Percentiles rank a stretch among this genome's conserved stretches.
phyloP scores from a whole-genome alignment of 176 grass and related monocot genomes.

The Melocanna baccifera region DNA sequence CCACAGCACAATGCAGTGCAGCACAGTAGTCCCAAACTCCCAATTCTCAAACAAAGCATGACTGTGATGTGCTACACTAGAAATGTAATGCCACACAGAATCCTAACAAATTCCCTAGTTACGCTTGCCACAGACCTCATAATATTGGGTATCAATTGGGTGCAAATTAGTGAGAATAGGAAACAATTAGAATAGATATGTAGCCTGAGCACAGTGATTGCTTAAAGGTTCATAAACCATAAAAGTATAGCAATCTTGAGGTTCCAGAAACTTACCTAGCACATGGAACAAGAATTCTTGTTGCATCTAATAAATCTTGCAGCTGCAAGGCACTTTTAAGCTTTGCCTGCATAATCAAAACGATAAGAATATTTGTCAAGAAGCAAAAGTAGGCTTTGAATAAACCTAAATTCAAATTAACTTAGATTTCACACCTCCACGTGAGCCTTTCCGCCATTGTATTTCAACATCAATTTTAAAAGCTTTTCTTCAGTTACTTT shows the following conservation, averaged over 20 bases:
- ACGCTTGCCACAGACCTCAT: constrained; percentile 7
- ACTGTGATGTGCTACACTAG: not conserved
- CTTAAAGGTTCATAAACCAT: constrained; percentile 26
- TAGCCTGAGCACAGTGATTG: not conserved
- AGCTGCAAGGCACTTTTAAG: constrained; percentile 94
- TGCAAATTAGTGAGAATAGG: not conserved
- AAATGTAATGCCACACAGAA: not conserved
- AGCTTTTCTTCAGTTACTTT: constrained; percentile 95
- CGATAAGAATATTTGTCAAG: constrained; percentile 6
- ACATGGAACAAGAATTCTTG: constrained; percentile 80
- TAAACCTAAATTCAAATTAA: constrained; percentile 5
- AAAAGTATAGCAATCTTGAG: constrained; percentile 1
- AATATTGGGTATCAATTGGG: not conserved
- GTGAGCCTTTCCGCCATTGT: constrained; percentile 84
- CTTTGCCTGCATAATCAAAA: constrained; percentile 68
- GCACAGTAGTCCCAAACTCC: not conserved
- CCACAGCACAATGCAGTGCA: not conserved
- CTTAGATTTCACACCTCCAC: constrained; percentile 44
- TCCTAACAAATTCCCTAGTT: not conserved
- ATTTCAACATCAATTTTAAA: constrained; percentile 94
- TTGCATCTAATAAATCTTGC: constrained; percentile 98
- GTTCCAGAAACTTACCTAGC: constrained; percentile 56
- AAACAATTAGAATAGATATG: not conserved
- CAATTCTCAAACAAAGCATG: not conserved
- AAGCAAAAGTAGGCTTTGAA: constrained; percentile 21